phyloP scores from a whole-genome alignment of 1,284 basidiomycete species.

The Caloboletus inedulis region DNA sequence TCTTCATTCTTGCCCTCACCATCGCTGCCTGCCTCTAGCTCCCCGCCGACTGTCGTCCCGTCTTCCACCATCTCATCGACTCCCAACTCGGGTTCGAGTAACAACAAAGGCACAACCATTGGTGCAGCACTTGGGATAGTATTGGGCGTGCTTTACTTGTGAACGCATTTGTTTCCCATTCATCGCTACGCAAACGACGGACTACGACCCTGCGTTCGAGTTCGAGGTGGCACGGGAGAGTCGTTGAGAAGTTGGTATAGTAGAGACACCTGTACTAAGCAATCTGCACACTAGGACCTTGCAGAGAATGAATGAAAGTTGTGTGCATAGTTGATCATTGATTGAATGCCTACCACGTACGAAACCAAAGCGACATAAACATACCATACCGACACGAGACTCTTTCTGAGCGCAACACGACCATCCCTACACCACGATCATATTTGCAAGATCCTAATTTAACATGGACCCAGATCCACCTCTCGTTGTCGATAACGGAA shows the following conservation, averaged over 20 bases:
- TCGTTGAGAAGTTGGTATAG: not conserved
- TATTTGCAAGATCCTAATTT: not conserved
- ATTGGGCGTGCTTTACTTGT: constrained; percentile 15
- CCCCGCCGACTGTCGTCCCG: constrained; percentile 34
- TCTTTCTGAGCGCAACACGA: not conserved
- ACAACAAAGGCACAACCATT: constrained; percentile 14
- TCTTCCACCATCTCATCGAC: constrained; percentile 20
- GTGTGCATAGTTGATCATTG: too few species aligned
- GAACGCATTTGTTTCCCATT: not conserved
- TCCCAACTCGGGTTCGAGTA: not conserved
- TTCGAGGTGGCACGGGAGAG: not conserved
- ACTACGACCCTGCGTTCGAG: not conserved
- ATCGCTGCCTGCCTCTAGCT: constrained; percentile 40
- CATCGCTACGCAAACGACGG: constrained; percentile 5
- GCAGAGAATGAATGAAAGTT: not conserved
- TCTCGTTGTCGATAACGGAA: constrained; percentile 96
- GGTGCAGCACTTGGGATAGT: constrained; percentile 11
- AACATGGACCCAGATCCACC: constrained; percentile 68
- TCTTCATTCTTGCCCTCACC: constrained; percentile 41
- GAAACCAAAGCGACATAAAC: constrained; percentile 21
- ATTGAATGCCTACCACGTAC: too few species aligned
- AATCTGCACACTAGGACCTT: not conserved
- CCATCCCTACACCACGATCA: not conserved
- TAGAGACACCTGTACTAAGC: not conserved
- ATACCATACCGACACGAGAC: not conserved